Base-by-base conservation (phyloP, 1,284 basidiomycete species). In the Chondrostereum purpureum region DNA sequence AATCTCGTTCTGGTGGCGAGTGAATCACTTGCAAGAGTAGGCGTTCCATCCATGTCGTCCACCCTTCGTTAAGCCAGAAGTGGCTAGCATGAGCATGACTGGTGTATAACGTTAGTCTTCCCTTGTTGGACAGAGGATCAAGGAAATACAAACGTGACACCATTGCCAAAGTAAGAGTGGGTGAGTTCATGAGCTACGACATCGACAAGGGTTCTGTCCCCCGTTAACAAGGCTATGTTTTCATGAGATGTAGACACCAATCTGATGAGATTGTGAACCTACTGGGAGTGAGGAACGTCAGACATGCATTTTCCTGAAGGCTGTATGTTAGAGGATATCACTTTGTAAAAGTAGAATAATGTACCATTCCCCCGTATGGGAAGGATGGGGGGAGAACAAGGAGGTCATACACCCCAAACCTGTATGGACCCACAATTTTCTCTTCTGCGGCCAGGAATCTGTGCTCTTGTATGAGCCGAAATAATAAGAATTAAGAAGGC, bases 31-130 rank as follows among this genome's bases (percentile, higher is more conserved):
- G 72, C 34, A 87, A 80, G 27, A 96, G 72, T 6, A 96, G 69
- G 17, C 93, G 81, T 64, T 99, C 95, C 41, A 92, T 84, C 60
- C 94, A 97, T 1, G 91, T 94, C 23, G 93, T 96, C 86, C 90
- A 96, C 24, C 92, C 81, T 65, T 93, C 91, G 62, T 93, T 94
- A 41, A 94, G 77, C 91, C 91, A 95, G 70, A 94, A 94, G 61
- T 90, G 86, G 3, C 74, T 75, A 2, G 82, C 77, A 47, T 87
- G 61, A 1, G 80, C 78, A 47, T 86, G 83, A 0, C 80, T 85
- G 51, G n/a, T 24, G 55, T 60, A 57, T 52, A 55, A 57, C 16
- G 24, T 27, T 35, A 23, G 35, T 36, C 13, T 14, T 13, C 24
- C 16, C 23, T 4, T 12, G 23, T 14, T 17, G 14, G 16, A 22